Evolutionary conservation across 208 protist genomes (phyloP).

Genomic region (Acanthamoeba castellanii): DNA sequence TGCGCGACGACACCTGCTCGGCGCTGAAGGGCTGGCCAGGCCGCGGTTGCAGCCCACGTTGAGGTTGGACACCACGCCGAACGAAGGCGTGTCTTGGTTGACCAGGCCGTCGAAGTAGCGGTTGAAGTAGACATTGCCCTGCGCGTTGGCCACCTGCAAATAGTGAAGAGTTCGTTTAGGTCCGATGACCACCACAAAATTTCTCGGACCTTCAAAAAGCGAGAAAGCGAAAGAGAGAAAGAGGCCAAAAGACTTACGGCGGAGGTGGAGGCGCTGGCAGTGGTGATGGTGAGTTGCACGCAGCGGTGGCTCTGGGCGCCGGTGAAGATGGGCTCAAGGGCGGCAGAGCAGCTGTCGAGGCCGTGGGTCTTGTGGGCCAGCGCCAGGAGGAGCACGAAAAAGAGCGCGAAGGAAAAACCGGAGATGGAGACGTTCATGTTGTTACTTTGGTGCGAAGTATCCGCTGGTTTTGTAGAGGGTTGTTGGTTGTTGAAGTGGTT

Average conservation of each 20-base stretch:
- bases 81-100: background rate
- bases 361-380: background rate
- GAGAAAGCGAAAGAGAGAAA: background rate
- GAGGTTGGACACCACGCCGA: background rate
- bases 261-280: background rate
- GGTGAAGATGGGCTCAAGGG: conserved; percentile 9
- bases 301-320: background rate
- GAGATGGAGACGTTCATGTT: background rate
- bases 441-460: no score
- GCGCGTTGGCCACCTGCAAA: background rate
- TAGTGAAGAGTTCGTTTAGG: background rate
- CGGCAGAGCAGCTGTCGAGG: background rate
- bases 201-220: background rate
- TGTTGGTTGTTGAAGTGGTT: no score
- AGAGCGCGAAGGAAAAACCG: background rate
- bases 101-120: conserved; percentile 39
- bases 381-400: background rate
- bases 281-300: conserved; percentile 23
- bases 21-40: background rate
- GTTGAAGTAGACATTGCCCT: conserved; percentile 53
- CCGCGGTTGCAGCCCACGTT: conserved; percentile 23
- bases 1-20: background rate
- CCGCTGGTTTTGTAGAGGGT: no score
- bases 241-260: background rate
- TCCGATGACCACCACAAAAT: no score